Conservation (phyloP, 768 basidiomycete species). For the Rubroboletus pulcherrimus region DNA sequence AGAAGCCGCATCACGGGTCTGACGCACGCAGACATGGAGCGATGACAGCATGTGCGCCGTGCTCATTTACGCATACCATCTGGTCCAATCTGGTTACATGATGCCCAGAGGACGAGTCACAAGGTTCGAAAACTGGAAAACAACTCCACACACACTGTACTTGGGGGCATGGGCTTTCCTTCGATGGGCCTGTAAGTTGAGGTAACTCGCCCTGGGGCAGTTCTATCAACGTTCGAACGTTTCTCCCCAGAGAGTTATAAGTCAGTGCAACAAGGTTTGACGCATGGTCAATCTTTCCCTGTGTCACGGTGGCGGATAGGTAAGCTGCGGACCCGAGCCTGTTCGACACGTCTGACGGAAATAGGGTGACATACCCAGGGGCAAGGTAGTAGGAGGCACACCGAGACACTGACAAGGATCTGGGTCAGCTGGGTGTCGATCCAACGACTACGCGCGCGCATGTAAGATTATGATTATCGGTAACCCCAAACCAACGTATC, state of each 20-base stretch:
- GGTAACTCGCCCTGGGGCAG: background rate
- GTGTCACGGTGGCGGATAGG: background rate
- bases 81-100: background rate
- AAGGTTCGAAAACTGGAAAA: background rate
- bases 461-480: background rate
- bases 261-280: background rate
- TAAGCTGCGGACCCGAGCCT: background rate
- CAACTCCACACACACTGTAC: background rate
- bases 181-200: background rate
- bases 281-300: background rate
- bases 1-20: too few relatives aligned
- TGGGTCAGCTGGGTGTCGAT: background rate
- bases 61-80: too few relatives aligned
- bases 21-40: too few relatives aligned
- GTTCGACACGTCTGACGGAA: too few relatives aligned
- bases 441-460: too few relatives aligned
- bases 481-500: background rate
- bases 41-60: too few relatives aligned
- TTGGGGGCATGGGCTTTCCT: background rate
- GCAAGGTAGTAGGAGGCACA: too few relatives aligned
- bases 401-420: background rate
- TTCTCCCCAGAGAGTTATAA: background rate
- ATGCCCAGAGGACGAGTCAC: background rate
- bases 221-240: background rate
- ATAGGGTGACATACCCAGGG: too few relatives aligned